Evolutionary conservation across 139 green algal species (phyloP), one percentile per base, ranked within the genome.

Genomic region (Tetradesmus lagerheimii): DNA sequence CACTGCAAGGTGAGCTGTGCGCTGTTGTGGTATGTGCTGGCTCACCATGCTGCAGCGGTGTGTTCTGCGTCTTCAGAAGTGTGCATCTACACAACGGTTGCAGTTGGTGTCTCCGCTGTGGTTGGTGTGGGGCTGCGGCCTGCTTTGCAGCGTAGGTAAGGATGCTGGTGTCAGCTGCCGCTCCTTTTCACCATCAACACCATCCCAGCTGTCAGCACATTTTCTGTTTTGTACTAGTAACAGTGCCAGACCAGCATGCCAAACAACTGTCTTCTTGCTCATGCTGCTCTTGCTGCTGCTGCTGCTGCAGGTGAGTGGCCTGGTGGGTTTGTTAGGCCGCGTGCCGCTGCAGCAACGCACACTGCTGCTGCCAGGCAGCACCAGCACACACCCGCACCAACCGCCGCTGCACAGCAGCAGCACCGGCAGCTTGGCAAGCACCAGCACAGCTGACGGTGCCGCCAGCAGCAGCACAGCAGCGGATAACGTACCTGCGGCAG

Each of bases 231-330:
- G 4, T 14, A 4, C 43, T 14, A 37, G 41, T 53, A 43, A 18
- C 79, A 43, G 66, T 62, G 34, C 82, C 5, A 78, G 1, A 43
- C 38, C 9, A 62, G 12, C 47, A 18, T 62, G 47, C 78, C 27
- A 37, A 35, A 53, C 5, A 12, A 39, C 9, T 41, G 34, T 47
- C 9, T 27, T 39, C 1, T 38, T 37, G 43, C 23, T 25, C 47
- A 20, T 29, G 27, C 31, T 86, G n/a, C 29, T 75, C n/a, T 12
- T 75, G n/a, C 9, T 75, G 80, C n/a, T 31, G n/a, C 80, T 90
- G 81, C 47, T 92, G 87, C n/a, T 93, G 43, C 83, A 89, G 71
- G 87, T 95, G 23, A 88, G 80, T 5, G 92, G 91, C 45, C 67
- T 93, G 45, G 79, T 92, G 20, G 92, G 92, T 9, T 6, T 90